These are phyloP conservation scores for Neonectria ditissima DNA, from an alignment of 2,329 filamentous ascomycete species.

Conservation along the genomic window DNA sequence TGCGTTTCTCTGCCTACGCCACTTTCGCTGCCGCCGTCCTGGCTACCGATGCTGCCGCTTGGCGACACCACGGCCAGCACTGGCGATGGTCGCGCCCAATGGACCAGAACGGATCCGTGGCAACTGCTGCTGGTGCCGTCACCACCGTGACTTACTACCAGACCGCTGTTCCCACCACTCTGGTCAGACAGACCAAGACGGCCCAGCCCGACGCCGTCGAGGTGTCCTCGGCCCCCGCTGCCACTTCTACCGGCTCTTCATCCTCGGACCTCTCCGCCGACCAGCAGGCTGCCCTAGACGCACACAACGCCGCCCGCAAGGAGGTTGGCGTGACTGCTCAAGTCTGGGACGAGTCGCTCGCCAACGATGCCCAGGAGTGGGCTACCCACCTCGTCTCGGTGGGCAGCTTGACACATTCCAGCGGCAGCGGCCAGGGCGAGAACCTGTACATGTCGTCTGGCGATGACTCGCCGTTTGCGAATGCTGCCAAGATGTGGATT, in stretches of 20 bases:
- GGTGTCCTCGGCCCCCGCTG: slow-evolving; percentile 1
- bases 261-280: slow-evolving; percentile 31
- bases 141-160: neutral
- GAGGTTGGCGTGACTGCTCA: slow-evolving; percentile 35
- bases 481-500: slow-evolving; percentile 38
- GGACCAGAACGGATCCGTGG: neutral
- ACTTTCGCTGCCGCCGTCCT: neutral
- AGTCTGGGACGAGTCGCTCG: slow-evolving; percentile 39
- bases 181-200: slow-evolving; percentile 17
- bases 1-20: neutral
- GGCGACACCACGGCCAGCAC: neutral
- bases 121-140: too few species aligned
- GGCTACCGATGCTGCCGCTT: neutral
- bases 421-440: slow-evolving; percentile 35
- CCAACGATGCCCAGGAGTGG: slow-evolving; percentile 40
- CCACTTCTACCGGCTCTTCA: neutral
- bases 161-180: slow-evolving; percentile 5
- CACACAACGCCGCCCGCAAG: slow-evolving; percentile 41
- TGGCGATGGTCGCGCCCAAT: neutral
- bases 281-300: slow-evolving; percentile 40
- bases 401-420: slow-evolving; percentile 38
- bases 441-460: slow-evolving; percentile 41
- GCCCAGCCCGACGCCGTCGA: slow-evolving; percentile 13
- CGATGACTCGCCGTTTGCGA: slow-evolving; percentile 28
- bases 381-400: slow-evolving; percentile 36